These are phyloP conservation scores for Epichloe typhina DNA, from an alignment of 2,329 filamentous ascomycete genomes.

Conservation along the genomic window DNA sequence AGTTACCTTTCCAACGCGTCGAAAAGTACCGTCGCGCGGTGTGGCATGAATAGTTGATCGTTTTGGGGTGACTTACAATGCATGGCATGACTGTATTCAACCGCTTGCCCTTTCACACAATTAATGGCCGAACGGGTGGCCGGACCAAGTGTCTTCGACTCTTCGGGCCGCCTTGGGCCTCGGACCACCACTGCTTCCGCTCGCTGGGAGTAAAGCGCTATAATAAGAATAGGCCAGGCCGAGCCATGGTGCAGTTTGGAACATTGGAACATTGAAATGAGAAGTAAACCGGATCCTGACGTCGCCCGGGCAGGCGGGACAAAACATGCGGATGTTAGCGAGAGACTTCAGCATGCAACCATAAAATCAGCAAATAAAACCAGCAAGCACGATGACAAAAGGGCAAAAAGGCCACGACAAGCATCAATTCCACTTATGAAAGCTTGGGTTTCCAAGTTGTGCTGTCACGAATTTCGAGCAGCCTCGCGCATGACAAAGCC, in stretches of 20 bases:
- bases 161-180: no score
- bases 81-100: no score
- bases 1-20: no score
- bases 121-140: no score
- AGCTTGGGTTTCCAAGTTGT: no score
- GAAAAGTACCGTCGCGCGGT: no score
- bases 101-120: no score
- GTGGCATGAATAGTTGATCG: neutral
- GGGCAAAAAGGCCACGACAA: neutral
- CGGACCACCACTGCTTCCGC: no score
- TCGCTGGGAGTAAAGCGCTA: neutral
- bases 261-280: neutral
- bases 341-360: neutral
- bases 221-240: neutral
- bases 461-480: neutral
- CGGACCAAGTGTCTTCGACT: no score
- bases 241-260: neutral
- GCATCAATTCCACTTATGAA: no score
- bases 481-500: neutral
- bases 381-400: neutral
- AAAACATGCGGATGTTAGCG: neutral
- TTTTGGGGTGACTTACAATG: no score
- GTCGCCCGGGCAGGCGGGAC: neutral
- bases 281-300: conserved; percentile 1
- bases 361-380: neutral